phyloP scores from a whole-genome alignment of 768 basidiomycete species.

The Termitomyces eurrhizus region DNA sequence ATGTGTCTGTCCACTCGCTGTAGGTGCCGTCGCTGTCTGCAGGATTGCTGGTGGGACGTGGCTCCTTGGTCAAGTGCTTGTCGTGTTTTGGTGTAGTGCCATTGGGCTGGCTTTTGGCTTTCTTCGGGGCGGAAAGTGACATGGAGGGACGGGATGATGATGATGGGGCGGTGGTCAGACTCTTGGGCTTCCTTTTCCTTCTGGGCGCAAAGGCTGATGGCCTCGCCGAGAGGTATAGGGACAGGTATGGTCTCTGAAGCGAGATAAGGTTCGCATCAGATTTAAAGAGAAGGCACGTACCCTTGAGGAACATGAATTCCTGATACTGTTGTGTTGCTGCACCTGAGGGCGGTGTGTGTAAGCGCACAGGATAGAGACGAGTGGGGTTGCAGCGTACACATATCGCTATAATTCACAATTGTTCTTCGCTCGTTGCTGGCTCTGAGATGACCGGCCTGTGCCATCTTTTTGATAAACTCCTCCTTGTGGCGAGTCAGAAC shows the following conservation, averaged over 20 bases:
- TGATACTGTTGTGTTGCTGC: conserved; percentile 56
- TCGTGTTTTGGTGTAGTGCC: conserved; percentile 10
- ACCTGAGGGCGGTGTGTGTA: conserved; percentile 34
- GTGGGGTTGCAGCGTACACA: conserved; percentile 48
- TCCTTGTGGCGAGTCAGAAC: conserved; percentile 45
- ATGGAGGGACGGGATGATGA: conserved; percentile 18
- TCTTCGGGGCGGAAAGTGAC: conserved; percentile 19
- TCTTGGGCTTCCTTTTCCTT: conserved; percentile 56
- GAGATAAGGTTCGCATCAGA: conserved; percentile 4
- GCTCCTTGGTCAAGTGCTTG: conserved; percentile 7
- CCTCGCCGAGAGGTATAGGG: conserved; percentile 55
- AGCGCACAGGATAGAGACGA: not conserved
- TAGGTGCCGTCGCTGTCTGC: conserved; percentile 7
- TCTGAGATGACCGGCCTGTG: conserved; percentile 63
- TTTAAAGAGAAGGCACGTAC: conserved; percentile 25
- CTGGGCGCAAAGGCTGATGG: conserved; percentile 49
- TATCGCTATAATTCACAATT: conserved; percentile 64
- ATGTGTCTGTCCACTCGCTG: conserved; percentile 17
- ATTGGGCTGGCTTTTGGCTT: conserved; percentile 30
- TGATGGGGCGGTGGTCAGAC: conserved; percentile 39
- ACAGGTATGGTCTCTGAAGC: conserved; percentile 61
- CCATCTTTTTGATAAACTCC: conserved; percentile 78
- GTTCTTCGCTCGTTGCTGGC: conserved; percentile 57
- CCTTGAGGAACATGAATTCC: conserved; percentile 71
- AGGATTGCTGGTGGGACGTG: conserved; percentile 4